Evolutionary conservation across 192 early-diverging fungal genomes (phyloP).

Genomic region (Coemansia sp.): DNA sequence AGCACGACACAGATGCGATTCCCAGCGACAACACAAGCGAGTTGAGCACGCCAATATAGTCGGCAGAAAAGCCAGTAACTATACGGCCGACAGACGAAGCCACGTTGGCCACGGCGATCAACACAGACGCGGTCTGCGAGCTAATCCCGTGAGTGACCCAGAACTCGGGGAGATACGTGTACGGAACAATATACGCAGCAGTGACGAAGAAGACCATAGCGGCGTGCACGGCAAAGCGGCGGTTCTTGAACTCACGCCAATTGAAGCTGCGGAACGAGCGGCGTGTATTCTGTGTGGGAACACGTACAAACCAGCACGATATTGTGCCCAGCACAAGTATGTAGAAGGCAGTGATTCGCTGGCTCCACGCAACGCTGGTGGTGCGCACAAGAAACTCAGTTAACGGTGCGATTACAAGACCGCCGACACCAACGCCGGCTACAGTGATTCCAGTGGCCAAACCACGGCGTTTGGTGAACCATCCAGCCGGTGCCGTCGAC

Average conservation of each 20-base stretch:
- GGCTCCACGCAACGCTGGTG: constrained; percentile 54
- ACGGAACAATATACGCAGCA: constrained; percentile 50
- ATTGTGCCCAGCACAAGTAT: constrained; percentile 47
- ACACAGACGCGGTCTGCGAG: constrained; percentile 32
- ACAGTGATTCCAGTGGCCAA: constrained; percentile 68
- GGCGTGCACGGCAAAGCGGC: constrained; percentile 35
- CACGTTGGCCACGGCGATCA: constrained; percentile 49
- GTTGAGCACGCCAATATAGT: constrained; percentile 47
- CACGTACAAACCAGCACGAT: constrained; percentile 35
- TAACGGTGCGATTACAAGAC: constrained; percentile 61
- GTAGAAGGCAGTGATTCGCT: constrained; percentile 53
- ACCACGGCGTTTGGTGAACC: constrained; percentile 60
- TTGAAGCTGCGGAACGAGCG: constrained; percentile 31
- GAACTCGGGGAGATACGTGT: constrained; percentile 41
- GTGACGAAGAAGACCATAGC: constrained; percentile 47
- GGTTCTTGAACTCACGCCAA: constrained; percentile 39
- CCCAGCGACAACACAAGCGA: constrained; percentile 26
- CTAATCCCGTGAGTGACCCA: constrained; percentile 38
- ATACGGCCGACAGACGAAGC: constrained; percentile 45
- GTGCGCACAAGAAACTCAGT: constrained; percentile 34
- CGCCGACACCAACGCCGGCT: constrained; percentile 66
- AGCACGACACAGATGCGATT: constrained; percentile 19
- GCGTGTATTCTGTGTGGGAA: constrained; percentile 27
- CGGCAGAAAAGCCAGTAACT: constrained; percentile 29
- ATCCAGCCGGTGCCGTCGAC: constrained; percentile 62